These are phyloP conservation scores for Chromera velia DNA, from an alignment of 73 alveolate species.

Conservation along the genomic window DNA sequence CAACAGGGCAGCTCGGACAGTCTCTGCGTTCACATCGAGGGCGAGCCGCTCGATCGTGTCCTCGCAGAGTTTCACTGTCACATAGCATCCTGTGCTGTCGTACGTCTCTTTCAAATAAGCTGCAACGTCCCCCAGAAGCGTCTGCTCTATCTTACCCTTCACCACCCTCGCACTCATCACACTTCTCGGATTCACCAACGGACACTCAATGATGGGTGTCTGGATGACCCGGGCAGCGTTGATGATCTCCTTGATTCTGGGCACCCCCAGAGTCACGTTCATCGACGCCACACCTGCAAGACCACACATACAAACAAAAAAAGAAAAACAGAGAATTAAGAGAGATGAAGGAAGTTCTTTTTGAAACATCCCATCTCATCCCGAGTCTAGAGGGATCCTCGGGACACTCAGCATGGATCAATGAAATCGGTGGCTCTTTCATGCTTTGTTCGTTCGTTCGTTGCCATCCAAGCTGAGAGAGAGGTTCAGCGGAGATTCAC, in stretches of 20 bases:
- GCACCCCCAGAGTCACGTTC: constrained; percentile 95
- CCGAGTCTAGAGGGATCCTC: background rate
- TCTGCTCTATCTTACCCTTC: constrained; percentile 87
- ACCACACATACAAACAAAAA: background rate
- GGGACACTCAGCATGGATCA: background rate
- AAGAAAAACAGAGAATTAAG: background rate
- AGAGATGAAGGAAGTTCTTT: constrained; percentile 5
- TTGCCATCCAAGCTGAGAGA: background rate
- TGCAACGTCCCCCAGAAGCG: constrained; percentile 66
- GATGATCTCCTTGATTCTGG: constrained; percentile 95
- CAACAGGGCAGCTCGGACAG: constrained; percentile 55
- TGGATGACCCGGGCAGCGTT: constrained; percentile 86
- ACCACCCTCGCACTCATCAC: constrained; percentile 75
- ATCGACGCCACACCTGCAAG: constrained; percentile 75
- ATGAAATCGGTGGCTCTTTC: too few species aligned
- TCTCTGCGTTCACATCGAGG: constrained; percentile 60
- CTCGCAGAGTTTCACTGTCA: constrained; percentile 61
- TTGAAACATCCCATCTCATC: background rate
- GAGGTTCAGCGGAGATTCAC: background rate
- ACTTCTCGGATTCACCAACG: constrained; percentile 20
- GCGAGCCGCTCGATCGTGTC: constrained; percentile 54
- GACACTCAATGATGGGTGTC: constrained; percentile 84
- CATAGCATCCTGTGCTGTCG: constrained; percentile 67
- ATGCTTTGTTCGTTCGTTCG: background rate
- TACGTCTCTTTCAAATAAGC: constrained; percentile 79